phyloP scores from a whole-genome alignment of 1,284 basidiomycete genomes.

The Caloboletus inedulis region DNA sequence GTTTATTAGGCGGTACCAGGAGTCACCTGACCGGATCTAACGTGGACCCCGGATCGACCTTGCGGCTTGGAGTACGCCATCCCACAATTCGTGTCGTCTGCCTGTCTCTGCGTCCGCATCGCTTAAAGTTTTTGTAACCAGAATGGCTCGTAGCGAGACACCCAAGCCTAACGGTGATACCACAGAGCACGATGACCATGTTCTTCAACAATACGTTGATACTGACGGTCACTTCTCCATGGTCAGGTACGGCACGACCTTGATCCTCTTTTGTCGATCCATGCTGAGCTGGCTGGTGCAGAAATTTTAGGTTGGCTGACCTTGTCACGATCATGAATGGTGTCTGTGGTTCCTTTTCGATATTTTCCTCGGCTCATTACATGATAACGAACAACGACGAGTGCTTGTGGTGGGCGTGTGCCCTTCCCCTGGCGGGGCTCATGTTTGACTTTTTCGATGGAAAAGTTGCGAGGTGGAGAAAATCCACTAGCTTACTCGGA shows the following conservation, averaged over 20 bases:
- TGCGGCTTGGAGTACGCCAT: neutral
- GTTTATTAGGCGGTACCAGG: constrained; percentile 14
- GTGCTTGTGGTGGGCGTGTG: constrained; percentile 82
- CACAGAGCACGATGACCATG: constrained; percentile 32
- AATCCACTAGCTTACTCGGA: constrained; percentile 93
- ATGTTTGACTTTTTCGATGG: constrained; percentile 99
- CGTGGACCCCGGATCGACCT: constrained; percentile 19
- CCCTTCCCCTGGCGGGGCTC: constrained; percentile 90
- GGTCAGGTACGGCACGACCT: constrained; percentile 63
- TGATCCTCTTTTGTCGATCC: constrained; percentile 15
- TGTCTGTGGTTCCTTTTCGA: constrained; percentile 94
- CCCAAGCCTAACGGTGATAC: constrained; percentile 32
- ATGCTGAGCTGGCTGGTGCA: constrained; percentile 35
- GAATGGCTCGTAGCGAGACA: constrained; percentile 26
- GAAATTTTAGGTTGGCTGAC: constrained; percentile 98
- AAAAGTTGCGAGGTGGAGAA: constrained; percentile 96
- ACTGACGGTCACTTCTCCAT: constrained; percentile 93
- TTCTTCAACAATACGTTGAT: constrained; percentile 81
- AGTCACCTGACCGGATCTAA: constrained; percentile 8
- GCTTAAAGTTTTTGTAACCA: constrained; percentile 1
- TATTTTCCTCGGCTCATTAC: constrained; percentile 91
- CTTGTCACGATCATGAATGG: constrained; percentile 99
- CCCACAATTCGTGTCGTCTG: constrained; percentile 34
- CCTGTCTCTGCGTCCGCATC: constrained; percentile 6
- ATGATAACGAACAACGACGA: constrained; percentile 78